Evolutionary conservation across 2,329 filamentous ascomycete species (phyloP), one percentile per base, ranked within the genome.

Genomic region (Hymenoscyphus fructigenus): DNA sequence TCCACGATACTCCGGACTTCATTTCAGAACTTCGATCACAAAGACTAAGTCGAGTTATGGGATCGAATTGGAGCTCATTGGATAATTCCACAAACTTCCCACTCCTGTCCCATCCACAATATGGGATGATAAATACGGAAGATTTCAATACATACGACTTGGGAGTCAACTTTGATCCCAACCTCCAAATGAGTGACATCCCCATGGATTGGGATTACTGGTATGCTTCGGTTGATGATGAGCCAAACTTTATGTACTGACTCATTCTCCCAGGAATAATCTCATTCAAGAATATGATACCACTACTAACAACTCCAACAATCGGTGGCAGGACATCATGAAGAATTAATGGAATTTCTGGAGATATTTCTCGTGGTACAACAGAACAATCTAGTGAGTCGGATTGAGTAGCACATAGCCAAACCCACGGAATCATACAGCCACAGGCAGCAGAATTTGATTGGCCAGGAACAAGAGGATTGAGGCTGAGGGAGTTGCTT

Each of bases 121-220:
- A 26, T 29, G 29, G 9, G 32, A 29, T 32, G 3, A 57, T 20
- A 1, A 36, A 12, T 36, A 6, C 28, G 56, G 34, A 36, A 36
- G 34, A 36, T 36, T 57, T 20, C 26, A 36, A n/a, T 36, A 57
- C 29, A 10, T n/a, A 32, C 23, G 17, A 26, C 26, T 32, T 29
- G 14, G 29, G n/a, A 7, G n/a, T 28, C n/a, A 32, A 57, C 23
- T 36, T 36, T 57, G 56, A 57, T n/a, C 32, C 28, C 15, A 26
- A 57, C 29, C 23, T 36, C 26, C 26, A 29, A 29, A 36, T 36
- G 29, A 32, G 36, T n/a, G 56, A 32, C 10, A 34, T 29, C 14
- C 23, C 29, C 10, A 57, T 32, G 23, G 56, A 57, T 20, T 57
- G 56, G 56, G 29, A 57, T 34, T 57, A 57, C 29, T 57, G 56